Evolutionary conservation across 371 early-diverging fungal species (phyloP), one percentile per base, ranked within the genome.

Genomic region (Amoeboaphelidium occidentale): DNA sequence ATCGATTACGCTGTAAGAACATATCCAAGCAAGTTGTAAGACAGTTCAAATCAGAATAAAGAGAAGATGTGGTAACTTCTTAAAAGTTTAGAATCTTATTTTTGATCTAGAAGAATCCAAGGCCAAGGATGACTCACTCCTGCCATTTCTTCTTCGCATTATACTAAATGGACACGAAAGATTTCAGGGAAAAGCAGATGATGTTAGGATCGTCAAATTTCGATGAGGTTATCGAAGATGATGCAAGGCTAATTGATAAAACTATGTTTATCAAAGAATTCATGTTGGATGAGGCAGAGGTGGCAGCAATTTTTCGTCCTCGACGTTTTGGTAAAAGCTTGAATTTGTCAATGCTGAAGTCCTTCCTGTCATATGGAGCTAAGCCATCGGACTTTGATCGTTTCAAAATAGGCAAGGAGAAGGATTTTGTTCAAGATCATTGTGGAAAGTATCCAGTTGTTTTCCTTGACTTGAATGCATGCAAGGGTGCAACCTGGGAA

Each of bases 1-100:
- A 51, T 48, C 27, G 52, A 47, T n/a, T 24, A 47, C 2, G 48
- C 25, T 12, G 48, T 47, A 22, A 47, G 1, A 32, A 22, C 1
- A n/a, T 43, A 22, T 20, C 20, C 3, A 22, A 1, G 3, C 3
- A 2, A 43, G 20, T 6, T 43, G 23, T 0, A 6, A n/a, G 2
- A 2, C 2, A 42, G 2, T 20, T 42, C 1, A 42, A 42, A 42
- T 3, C 2, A 42, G 20, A 39, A 39, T 2, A 39, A 2, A 39
- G 20, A 39, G 1, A 39, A 39, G 1, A 39, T n/a, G n/a, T n/a
- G 10, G 1, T 17, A 39, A 39, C 1, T 17, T 39, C 12, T 1
- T 2, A 17, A 39, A 17, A 39, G 20, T 39, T 39, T 2, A 17
- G 1, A 12, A 17, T 2, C 12, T 39, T 39, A 39, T 39, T 39